These are phyloP conservation scores for Starmera stellimalicola DNA, from an alignment of 1,139 yeast genomes.

Conservation along the genomic window DNA sequence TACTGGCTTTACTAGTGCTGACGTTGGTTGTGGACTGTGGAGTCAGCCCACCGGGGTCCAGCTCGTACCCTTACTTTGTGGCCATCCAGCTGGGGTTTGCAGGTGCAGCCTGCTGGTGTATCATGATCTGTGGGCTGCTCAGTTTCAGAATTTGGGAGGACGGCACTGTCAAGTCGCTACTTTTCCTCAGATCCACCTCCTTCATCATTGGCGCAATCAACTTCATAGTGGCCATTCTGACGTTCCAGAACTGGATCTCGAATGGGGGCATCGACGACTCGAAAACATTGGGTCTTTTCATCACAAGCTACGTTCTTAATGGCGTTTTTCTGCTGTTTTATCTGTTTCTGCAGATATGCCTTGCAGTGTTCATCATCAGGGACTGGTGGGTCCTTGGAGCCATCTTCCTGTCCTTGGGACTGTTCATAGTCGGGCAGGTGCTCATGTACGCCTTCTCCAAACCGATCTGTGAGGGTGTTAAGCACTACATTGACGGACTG, in stretches of 20 bases:
- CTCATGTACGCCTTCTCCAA: constrained; percentile 60
- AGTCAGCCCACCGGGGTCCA: constrained; percentile 78
- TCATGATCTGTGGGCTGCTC: constrained; percentile 65
- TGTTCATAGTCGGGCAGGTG: constrained; percentile 76
- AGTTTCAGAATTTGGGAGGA: constrained; percentile 94
- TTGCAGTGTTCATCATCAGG: constrained; percentile 58
- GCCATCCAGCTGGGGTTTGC: constrained; percentile 70
- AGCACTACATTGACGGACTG: constrained; percentile 85
- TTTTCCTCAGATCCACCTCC: constrained; percentile 42
- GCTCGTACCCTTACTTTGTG: constrained; percentile 72
- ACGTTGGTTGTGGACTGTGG: constrained; percentile 84
- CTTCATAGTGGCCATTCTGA: constrained; percentile 58
- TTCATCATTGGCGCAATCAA: constrained; percentile 48
- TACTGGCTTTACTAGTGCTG: constrained; percentile 47
- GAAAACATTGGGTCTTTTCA: constrained; percentile 56
- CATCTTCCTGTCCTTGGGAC: constrained; percentile 53
- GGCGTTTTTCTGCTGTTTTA: constrained; percentile 56
- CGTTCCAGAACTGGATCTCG: constrained; percentile 62
- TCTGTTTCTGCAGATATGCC: constrained; percentile 58
- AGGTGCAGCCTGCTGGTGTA: constrained; percentile 59
- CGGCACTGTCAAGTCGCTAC: constrained; percentile 62
- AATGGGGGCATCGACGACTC: constrained; percentile 26
- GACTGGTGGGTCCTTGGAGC: constrained; percentile 90
- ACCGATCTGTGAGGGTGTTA: constrained; percentile 56
- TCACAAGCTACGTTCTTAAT: constrained; percentile 61